Evolutionary conservation across 1,284 basidiomycete genomes (phyloP).

Genomic region (Cutaneotrichosporon dermatis): DNA sequence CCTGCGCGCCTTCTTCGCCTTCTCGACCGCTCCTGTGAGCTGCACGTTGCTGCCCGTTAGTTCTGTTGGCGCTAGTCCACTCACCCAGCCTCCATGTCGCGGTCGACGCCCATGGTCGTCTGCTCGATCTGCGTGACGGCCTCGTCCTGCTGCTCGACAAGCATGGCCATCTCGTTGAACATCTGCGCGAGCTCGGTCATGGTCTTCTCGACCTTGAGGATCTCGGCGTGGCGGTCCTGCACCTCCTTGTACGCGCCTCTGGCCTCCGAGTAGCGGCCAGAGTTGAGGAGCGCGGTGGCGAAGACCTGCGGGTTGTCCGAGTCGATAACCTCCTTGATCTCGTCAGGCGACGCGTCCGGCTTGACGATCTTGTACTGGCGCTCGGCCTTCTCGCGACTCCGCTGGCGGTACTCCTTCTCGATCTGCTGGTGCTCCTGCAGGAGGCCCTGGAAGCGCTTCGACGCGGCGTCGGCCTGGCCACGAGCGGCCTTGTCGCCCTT

Average conservation of each 20-base stretch:
- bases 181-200: constrained; percentile 81
- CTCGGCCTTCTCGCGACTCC: constrained; percentile 91
- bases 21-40: constrained; percentile 68
- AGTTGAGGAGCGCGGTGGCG: constrained; percentile 75
- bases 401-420: constrained; percentile 86
- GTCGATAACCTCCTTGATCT: constrained; percentile 68
- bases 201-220: constrained; percentile 80
- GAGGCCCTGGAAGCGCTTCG: constrained; percentile 50
- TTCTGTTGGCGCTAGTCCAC: constrained; percentile 23
- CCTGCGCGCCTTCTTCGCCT: constrained; percentile 69
- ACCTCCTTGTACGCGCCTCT: constrained; percentile 82
- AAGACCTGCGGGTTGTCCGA: constrained; percentile 81
- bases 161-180: constrained; percentile 80
- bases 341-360: constrained; percentile 79
- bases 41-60: constrained; percentile 56
- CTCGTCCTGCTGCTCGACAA: constrained; percentile 76
- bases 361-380: constrained; percentile 96
- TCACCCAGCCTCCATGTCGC: constrained; percentile 67
- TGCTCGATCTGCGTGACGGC: constrained; percentile 62
- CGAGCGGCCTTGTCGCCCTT: constrained; percentile 76
- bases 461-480: constrained; percentile 63
- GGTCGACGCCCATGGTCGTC: constrained; percentile 60
- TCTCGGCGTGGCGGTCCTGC: constrained; percentile 83
- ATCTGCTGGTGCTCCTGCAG: constrained; percentile 68
- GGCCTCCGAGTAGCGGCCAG: constrained; percentile 78